These are phyloP conservation scores for Microthyrium microscopicum DNA, from an alignment of 2,329 filamentous ascomycete species.

Conservation along the genomic window DNA sequence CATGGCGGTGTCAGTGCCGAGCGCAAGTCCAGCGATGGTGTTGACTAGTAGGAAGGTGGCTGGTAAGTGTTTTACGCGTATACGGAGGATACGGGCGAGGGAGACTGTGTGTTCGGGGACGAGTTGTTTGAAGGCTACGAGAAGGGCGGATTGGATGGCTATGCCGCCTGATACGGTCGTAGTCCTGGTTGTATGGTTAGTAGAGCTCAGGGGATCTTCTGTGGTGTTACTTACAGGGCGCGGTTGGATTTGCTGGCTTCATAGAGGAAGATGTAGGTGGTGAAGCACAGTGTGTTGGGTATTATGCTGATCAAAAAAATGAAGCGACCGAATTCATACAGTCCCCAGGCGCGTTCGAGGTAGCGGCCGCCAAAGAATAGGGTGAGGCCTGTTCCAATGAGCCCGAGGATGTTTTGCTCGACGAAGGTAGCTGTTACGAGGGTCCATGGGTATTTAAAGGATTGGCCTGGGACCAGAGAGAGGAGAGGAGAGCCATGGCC, in stretches of 20 bases:
- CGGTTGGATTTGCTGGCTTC: constrained; percentile 48
- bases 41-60: constrained; percentile 61
- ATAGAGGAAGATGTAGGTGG: constrained; percentile 57
- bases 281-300: constrained; percentile 62
- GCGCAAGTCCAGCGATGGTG: constrained; percentile 43
- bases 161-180: constrained; percentile 80
- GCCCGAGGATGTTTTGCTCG: constrained; percentile 82
- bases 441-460: constrained; percentile 84
- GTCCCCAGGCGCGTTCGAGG: constrained; percentile 90
- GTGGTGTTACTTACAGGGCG: constrained; percentile 46
- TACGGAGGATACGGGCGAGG: constrained; percentile 71
- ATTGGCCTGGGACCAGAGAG: constrained; percentile 67
- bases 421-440: constrained; percentile 73
- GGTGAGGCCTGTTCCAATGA: constrained; percentile 59
- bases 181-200: constrained; percentile 29
- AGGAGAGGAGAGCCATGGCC: constrained; percentile 61
- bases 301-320: constrained; percentile 59
- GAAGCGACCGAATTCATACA: constrained; percentile 81
- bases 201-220: constrained; percentile 8
- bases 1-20: constrained; percentile 59
- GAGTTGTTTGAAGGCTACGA: constrained; percentile 94
- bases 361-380: constrained; percentile 89
- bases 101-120: constrained; percentile 94
- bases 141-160: constrained; percentile 78
- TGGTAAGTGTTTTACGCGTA: constrained; percentile 70